Conservation (phyloP, 495 filamentous ascomycete species). For the Xylaria acuta region DNA sequence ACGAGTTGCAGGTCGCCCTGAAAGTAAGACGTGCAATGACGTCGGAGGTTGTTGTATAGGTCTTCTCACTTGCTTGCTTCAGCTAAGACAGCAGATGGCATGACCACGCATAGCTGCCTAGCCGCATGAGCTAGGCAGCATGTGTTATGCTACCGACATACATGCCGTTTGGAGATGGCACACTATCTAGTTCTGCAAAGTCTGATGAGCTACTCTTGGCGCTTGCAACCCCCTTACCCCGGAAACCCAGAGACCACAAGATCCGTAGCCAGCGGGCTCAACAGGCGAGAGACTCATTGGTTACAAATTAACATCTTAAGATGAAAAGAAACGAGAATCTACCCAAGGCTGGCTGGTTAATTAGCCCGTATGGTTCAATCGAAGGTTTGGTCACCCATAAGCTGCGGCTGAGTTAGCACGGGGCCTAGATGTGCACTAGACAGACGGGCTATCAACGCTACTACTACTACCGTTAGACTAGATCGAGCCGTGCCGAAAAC, state of each 20-base stretch:
- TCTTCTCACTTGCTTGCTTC: constrained; percentile 2
- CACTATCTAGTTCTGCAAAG: constrained; percentile 7
- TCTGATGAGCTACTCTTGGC: not conserved
- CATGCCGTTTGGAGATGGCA: not conserved
- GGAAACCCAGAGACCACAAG: not conserved
- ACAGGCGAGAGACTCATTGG: not conserved
- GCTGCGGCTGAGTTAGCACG: not conserved
- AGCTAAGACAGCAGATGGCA: not conserved
- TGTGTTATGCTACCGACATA: not conserved
- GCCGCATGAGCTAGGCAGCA: not conserved
- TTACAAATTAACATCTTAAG: not conserved
- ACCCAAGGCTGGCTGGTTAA: not conserved
- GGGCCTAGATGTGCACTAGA: not conserved
- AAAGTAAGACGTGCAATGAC: not conserved
- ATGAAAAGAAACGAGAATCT: not conserved
- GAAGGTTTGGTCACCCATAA: not conserved
- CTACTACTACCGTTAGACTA: not conserved
- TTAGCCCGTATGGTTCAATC: not conserved
- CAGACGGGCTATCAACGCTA: not conserved
- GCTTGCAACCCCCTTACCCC: not conserved
- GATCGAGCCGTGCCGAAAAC: constrained; percentile 17
- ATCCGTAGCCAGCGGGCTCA: not conserved
- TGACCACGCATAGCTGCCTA: not conserved
- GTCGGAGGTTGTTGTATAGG: constrained; percentile 5
- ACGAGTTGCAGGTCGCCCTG: not conserved